Base-by-base conservation (phyloP, 345 rosid species). In the Theobroma cacao region DNA sequence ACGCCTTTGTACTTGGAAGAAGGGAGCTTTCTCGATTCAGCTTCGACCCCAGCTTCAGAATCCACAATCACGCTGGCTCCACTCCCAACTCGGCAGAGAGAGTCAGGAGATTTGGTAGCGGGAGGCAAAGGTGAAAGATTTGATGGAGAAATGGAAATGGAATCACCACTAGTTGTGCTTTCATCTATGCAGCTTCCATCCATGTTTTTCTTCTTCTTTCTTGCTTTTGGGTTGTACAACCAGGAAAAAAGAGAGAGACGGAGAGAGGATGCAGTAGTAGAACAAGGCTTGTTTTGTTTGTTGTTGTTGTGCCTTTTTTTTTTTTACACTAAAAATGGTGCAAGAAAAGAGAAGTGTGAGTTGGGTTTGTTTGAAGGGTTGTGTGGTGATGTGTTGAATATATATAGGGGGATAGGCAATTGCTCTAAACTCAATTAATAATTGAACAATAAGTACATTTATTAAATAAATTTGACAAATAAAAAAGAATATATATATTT, bases 1-100 rank as follows among this genome's bases (percentile, higher is more conserved):
- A 95, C 99, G 2, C 99, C 99, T 80, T 95, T 95, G 89, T 86
- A 95, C 64, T 89, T 89, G 13, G 99, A 93, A 5, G 96, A 91
- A 0, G 96, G 95, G 33, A 93, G 93, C 81, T 93, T 95, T 53
- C 90, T 85, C 3, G 97, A 92, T 83, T 95, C 97, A 0, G 92
- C 93, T 67, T 93, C 98, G 13, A 85, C 80, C 6, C 90, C 92
- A 1, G 90, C 90, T 33, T 93, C 95, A 0, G 86, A 76, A 52
- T 93, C 95, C 30, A 95, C 63, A 74, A 91, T 78, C 15, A 87
- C 91, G 76, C 87, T 86, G 53, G 85, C 58, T 47, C 91, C 94
- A 74, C 97, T 89, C 47, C 93, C 93, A 17, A 87, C 76, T 2
- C 88, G 88, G 88, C 87, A 75, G 50, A 89, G 88, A 45, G 85